Evolutionary conservation across 1,284 basidiomycete species (phyloP).

Genomic region (Trichosporon sp.): DNA sequence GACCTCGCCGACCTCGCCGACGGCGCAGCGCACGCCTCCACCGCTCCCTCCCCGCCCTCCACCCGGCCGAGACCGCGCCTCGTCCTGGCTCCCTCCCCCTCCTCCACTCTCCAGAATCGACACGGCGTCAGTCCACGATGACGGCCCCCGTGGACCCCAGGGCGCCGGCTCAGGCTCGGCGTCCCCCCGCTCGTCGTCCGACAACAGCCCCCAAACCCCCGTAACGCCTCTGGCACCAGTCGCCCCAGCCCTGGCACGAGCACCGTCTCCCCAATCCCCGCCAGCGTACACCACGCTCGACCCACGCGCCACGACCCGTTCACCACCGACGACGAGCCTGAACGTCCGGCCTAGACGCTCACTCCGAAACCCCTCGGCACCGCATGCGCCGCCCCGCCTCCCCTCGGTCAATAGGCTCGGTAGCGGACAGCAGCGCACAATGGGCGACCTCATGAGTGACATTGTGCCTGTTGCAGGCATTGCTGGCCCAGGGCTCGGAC

Average conservation of each 20-base stretch:
- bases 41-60: neutral
- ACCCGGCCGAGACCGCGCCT: neutral
- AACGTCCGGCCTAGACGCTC: neutral
- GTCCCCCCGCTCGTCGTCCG: neutral
- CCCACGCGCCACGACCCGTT: neutral
- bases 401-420: neutral
- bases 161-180: neutral
- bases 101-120: neutral
- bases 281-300: neutral
- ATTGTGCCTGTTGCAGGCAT: neutral
- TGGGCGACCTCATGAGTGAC: slow-evolving; percentile 1
- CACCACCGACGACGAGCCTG: neutral
- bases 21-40: neutral
- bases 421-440: neutral
- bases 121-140: neutral
- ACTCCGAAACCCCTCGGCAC: neutral
- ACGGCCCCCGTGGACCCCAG: neutral
- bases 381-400: neutral
- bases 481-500: neutral
- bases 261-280: neutral
- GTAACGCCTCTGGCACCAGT: neutral
- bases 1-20: neutral
- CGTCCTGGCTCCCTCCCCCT: neutral
- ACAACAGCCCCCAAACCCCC: too few relatives aligned
- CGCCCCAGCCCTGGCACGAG: neutral